Evolutionary conservation across 1,139 yeast genomes (phyloP), one percentile per base, ranked within the genome.

Genomic region (Spathaspora sp.): DNA sequence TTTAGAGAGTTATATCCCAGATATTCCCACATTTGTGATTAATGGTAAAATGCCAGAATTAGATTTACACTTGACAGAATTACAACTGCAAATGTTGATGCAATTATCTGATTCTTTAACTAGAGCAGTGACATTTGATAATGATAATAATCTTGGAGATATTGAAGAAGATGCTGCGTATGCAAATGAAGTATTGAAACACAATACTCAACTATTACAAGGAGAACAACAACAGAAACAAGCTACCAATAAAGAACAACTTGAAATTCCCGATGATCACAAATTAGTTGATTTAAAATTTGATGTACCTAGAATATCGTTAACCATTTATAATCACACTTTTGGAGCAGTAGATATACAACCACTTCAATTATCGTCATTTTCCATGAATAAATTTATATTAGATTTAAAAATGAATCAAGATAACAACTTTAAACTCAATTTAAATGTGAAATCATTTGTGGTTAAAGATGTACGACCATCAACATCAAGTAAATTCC

Each of bases 381-480:
- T 93, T 51, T 73, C 89, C 0, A 68, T 91, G 48, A 82, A 84
- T 51, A 80, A 80, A 13, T 70, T 85, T 39, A 80, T 79, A 0
- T 55, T 84, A 2, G 64, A 70, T 15, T 72, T 86, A 46, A 58
- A 65, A 2, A 70, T 86, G 67, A 74, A 70, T 38, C 74, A 81
- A 31, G 80, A 81, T 53, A 76, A 84, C 1, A 79, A 82, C 38
- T 77, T 81, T 50, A 76, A 71, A 5, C 78, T 91, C 0, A 84
- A 82, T 46, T 60, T 90, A 13, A 81, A 80, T 42, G 74, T 90
- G 25, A 79, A 81, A 37, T 83, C 97, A 0, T 86, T 95, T 58
- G 81, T 85, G 1, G 89, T 91, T 1, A 80, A 79, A 48, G 99
- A 93, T 65, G 80, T 82, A 3, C 75, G 99, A 54, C 60, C 67